Evolutionary conservation across 2,329 filamentous ascomycete genomes (phyloP).

Genomic region (Fusarium staphyleae): DNA sequence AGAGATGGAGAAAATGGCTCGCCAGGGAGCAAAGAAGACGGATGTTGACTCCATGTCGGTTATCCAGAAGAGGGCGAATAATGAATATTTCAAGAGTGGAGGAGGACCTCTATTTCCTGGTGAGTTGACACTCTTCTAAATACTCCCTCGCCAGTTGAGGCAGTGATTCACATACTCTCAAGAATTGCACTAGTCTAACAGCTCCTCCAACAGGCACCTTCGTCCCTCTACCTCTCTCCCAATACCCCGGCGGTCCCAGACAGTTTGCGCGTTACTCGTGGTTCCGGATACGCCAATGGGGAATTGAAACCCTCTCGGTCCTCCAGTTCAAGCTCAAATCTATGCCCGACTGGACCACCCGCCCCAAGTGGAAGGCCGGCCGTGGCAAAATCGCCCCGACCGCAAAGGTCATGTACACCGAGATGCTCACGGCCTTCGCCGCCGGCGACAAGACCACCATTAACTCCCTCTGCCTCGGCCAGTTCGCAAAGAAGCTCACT

Average conservation of each 20-base stretch:
- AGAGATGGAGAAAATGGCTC: constrained; percentile 41
- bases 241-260: constrained; percentile 42
- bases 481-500: constrained; percentile 60
- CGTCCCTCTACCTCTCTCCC: constrained; percentile 51
- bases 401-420: constrained; percentile 65
- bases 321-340: constrained; percentile 54
- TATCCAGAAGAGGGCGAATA: constrained; percentile 43
- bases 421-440: constrained; percentile 69
- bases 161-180: background rate
- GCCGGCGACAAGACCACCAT: constrained; percentile 61
- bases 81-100: constrained; percentile 46
- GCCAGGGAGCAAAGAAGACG: constrained; percentile 34
- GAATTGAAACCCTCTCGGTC: constrained; percentile 45
- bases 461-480: constrained; percentile 59
- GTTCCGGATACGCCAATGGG: constrained; percentile 47
- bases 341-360: constrained; percentile 52
- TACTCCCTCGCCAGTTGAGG: constrained; percentile 7
- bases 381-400: constrained; percentile 55
- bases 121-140: constrained; percentile 28
- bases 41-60: constrained; percentile 43
- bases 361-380: constrained; percentile 53
- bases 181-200: background rate
- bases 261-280: constrained; percentile 49
- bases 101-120: constrained; percentile 47
- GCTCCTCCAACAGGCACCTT: constrained; percentile 53